A percentile compares a stretch with the other conserved stretches of the same genome.
Evolutionary conservation across 2,329 filamentous ascomycete genomes (phyloP).

Genomic region (Aureobasidium sp.): DNA sequence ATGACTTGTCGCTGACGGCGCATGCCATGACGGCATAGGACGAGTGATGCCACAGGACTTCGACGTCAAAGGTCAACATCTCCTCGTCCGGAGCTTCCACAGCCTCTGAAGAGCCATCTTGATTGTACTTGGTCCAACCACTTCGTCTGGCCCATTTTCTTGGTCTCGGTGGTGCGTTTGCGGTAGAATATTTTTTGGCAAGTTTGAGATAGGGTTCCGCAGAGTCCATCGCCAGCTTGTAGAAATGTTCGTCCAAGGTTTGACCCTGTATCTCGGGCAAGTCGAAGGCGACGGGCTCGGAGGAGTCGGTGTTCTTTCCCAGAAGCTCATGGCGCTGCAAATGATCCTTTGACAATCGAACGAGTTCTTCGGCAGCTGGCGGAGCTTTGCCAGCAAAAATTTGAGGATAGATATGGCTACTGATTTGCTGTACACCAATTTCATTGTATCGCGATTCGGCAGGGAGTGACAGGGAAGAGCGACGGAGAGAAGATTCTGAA

Average conservation of each 20-base stretch:
- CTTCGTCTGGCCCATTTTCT: conserved; percentile 70
- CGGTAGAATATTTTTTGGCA: conserved; percentile 66
- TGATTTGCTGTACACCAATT: conserved; percentile 91
- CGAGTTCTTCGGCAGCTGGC: conserved; percentile 54
- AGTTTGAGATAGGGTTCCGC: conserved; percentile 74
- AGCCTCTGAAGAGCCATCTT: conserved; percentile 63
- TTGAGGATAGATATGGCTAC: conserved; percentile 72
- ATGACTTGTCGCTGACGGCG: conserved; percentile 77
- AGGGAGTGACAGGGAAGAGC: conserved; percentile 30
- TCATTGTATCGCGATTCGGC: conserved; percentile 72
- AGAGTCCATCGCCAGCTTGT: conserved; percentile 76
- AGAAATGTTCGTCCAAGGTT: conserved; percentile 89
- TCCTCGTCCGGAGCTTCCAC: conserved; percentile 72
- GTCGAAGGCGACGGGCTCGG: conserved; percentile 72
- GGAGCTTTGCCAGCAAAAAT: conserved; percentile 60
- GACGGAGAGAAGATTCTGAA: conserved; percentile 1
- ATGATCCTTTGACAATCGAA: conserved; percentile 75
- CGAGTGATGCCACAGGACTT: conserved; percentile 92
- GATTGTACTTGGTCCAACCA: conserved; percentile 90
- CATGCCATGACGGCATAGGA: conserved; percentile 96
- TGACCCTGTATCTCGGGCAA: conserved; percentile 71
- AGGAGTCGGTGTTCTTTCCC: conserved; percentile 78
- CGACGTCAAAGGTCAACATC: conserved; percentile 88
- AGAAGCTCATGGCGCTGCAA: conserved; percentile 76
- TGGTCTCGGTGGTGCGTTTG: conserved; percentile 52